These are phyloP conservation scores for Tylopilus sp. DNA, from an alignment of 1,284 basidiomycete species.

Conservation along the genomic window DNA sequence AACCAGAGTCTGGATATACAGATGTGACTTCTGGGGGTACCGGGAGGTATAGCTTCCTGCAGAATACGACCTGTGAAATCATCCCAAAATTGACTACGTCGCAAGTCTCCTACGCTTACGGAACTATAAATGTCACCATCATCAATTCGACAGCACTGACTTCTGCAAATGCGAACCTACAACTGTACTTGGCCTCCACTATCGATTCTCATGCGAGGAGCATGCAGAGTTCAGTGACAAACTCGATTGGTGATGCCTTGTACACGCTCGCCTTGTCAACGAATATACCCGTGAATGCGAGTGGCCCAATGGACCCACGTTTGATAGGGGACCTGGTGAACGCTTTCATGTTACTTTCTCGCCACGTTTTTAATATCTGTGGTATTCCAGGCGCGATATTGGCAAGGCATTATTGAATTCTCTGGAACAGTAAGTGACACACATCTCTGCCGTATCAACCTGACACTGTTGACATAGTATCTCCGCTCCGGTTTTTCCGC, in stretches of 20 bases:
- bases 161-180: constrained; percentile 7
- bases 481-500: neutral
- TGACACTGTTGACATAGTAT: neutral
- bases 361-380: neutral
- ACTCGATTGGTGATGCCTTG: constrained; percentile 18
- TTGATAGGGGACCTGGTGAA: constrained; percentile 11
- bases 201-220: constrained; percentile 5
- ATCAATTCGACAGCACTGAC: constrained; percentile 2
- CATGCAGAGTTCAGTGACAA: constrained; percentile 12
- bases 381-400: constrained; percentile 15
- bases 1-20: neutral
- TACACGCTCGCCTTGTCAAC: constrained; percentile 11
- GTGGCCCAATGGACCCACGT: neutral
- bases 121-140: neutral
- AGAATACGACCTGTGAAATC: constrained; percentile 17
- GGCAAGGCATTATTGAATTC: constrained; percentile 22
- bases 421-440: constrained; percentile 13
- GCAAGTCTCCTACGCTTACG: constrained; percentile 6
- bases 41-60: constrained; percentile 14
- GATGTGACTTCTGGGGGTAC: constrained; percentile 16
- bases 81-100: constrained; percentile 17
- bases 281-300: neutral
- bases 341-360: neutral
- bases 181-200: constrained; percentile 11
- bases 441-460: neutral